Conservation (phyloP, 306 rosid species). For the Vigna nakashimae region DNA sequence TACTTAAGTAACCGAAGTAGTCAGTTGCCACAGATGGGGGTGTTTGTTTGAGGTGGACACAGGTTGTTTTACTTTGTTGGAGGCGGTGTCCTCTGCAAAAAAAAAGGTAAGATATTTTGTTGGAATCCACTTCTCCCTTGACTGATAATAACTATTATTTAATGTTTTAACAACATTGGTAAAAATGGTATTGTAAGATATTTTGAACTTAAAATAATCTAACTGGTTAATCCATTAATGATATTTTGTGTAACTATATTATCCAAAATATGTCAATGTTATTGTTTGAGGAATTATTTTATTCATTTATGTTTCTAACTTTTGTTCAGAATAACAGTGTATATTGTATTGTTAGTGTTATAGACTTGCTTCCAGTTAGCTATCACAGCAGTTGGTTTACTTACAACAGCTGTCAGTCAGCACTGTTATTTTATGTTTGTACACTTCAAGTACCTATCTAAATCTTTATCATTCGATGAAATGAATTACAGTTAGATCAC, state of each 20-base stretch:
- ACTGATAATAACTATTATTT: neutral
- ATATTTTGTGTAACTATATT: conserved; percentile 26
- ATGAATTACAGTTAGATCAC: neutral
- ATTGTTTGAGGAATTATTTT: conserved; percentile 27
- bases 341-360: neutral
- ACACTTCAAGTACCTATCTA: neutral
- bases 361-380: neutral
- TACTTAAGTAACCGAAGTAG: neutral
- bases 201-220: conserved; percentile 8
- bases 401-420: conserved; percentile 1
- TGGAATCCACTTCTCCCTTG: neutral
- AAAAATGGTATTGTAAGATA: neutral
- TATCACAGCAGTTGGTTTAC: neutral
- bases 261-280: conserved; percentile 16
- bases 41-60: neutral
- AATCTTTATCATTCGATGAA: neutral
- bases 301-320: conserved; percentile 16
- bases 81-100: neutral
- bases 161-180: neutral
- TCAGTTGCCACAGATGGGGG: neutral
- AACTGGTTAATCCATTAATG: neutral
- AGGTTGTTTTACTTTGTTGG: neutral
- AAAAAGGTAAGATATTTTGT: neutral
- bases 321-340: conserved; percentile 20
- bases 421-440: neutral